These are phyloP conservation scores for Mycosarcoma maydis DNA, from an alignment of 1,284 basidiomycete species.

Conservation along the genomic window DNA sequence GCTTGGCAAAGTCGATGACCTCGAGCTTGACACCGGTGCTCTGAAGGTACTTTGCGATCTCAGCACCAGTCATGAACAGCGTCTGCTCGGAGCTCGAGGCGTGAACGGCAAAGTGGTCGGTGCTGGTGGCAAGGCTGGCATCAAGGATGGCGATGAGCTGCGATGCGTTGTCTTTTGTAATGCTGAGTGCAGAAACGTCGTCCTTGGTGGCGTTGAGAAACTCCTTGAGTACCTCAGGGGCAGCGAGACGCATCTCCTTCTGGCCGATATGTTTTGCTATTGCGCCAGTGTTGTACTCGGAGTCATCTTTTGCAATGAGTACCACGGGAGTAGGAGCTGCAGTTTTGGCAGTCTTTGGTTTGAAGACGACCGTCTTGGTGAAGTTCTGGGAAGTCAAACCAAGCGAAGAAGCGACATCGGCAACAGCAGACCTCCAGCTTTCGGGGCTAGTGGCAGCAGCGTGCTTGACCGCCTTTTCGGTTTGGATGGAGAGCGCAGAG, in stretches of 20 bases:
- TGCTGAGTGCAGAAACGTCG: conserved; percentile 70
- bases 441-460: conserved; percentile 53
- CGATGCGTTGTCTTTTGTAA: conserved; percentile 54
- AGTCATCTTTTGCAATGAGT: conserved; percentile 83
- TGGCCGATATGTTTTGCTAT: conserved; percentile 84
- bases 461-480: conserved; percentile 54
- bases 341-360: conserved; percentile 88
- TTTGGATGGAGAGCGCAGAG: conserved; percentile 49
- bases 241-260: conserved; percentile 89
- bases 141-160: conserved; percentile 57
- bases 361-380: conserved; percentile 83
- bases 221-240: conserved; percentile 84
- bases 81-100: conserved; percentile 60
- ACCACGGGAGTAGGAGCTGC: conserved; percentile 85
- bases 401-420: conserved; percentile 39
- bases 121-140: conserved; percentile 48
- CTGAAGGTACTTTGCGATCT: conserved; percentile 58
- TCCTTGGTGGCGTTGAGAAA: conserved; percentile 87
- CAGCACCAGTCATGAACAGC: conserved; percentile 59
- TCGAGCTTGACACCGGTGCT: conserved; percentile 60
- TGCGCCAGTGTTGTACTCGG: conserved; percentile 75
- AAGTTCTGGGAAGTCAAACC: conserved; percentile 33
- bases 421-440: conserved; percentile 46
- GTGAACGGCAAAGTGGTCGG: conserved; percentile 56
- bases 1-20: conserved; percentile 53